These are phyloP conservation scores for Oryza rufipogon DNA, from an alignment of 176 grass and related monocot genomes.

Conservation along the genomic window DNA sequence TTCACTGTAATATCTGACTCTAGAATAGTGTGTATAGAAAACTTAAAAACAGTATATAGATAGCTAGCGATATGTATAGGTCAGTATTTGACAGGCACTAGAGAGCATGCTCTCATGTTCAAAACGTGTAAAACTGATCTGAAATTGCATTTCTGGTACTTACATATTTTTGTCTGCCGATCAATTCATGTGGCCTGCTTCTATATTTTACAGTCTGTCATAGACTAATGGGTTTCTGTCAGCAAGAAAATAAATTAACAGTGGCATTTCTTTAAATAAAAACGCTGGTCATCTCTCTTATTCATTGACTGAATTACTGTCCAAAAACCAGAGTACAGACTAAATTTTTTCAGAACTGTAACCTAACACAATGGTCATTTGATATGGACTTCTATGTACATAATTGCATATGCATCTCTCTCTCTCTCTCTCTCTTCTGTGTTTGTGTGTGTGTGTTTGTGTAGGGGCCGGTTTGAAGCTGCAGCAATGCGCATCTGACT, in stretches of 20 bases:
- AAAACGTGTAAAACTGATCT: background rate
- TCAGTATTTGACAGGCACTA: background rate
- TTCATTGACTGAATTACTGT: background rate
- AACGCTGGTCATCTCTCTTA: background rate
- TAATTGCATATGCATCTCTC: background rate
- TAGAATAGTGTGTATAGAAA: background rate
- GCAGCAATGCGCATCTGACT: conserved; percentile 18
- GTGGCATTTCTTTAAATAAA: background rate
- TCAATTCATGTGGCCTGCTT: background rate
- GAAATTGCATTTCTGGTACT: background rate
- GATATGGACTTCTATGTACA: background rate
- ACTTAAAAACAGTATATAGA: background rate
- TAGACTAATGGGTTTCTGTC: background rate
- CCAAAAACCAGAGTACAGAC: background rate
- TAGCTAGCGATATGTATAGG: background rate
- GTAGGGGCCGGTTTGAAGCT: conserved; percentile 6
- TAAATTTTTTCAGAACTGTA: background rate
- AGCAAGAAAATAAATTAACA: background rate
- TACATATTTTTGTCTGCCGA: background rate
- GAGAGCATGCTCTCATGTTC: background rate
- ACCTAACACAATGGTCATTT: conserved; percentile 16
- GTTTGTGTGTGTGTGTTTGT: background rate
- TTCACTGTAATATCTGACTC: background rate
- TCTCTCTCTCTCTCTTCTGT: conserved; percentile 12
- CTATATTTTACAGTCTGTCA: background rate